phyloP scores from a whole-genome alignment of 305 asterid genomes.

The Rubia balearica region DNA sequence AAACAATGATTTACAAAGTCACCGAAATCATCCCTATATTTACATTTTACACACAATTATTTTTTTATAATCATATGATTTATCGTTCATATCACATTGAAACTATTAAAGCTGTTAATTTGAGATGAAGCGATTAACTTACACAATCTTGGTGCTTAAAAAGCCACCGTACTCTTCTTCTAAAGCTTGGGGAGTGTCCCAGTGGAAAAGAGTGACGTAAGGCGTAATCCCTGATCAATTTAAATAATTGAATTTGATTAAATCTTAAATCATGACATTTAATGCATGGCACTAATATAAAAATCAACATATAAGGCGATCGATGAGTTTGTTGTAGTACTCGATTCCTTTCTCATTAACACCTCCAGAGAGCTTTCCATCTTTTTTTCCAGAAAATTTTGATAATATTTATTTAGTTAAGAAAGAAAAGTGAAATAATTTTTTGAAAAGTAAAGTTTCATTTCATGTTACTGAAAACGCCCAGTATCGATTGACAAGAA shows the following conservation, averaged over 20 bases:
- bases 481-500: no score
- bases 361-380: slow-evolving; percentile 4
- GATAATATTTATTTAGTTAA: no score
- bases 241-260: not conserved
- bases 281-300: not conserved
- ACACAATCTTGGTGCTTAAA: slow-evolving; percentile 4
- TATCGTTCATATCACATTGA: no score
- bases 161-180: slow-evolving; percentile 12
- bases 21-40: slow-evolving; percentile 14
- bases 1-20: slow-evolving; percentile 38
- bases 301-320: not conserved
- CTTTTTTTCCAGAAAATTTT: not conserved
- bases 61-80: no score
- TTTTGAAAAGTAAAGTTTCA: no score
- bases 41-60: no score
- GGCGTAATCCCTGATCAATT: not conserved
- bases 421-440: no score
- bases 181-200: slow-evolving; percentile 12
- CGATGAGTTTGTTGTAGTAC: slow-evolving; percentile 9
- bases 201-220: slow-evolving; percentile 10
- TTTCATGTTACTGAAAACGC: no score
- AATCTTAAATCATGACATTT: no score
- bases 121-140: not conserved
- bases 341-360: slow-evolving; percentile 6
- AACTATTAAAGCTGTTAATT: no score